Conservation (phyloP, 2,329 filamentous ascomycete species). For the Stagonosporopsis rhizophila region DNA sequence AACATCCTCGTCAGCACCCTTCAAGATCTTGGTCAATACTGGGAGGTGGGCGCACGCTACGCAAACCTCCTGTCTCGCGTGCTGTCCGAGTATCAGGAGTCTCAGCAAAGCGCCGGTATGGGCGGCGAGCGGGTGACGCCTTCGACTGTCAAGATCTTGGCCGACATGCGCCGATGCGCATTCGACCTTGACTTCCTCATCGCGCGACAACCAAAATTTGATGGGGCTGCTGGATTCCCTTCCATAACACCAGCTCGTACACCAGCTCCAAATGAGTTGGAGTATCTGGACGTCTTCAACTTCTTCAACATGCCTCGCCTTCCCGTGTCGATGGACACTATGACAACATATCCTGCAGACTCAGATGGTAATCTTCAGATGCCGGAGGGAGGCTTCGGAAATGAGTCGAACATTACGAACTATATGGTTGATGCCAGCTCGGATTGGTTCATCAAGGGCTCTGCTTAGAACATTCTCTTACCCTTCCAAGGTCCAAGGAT, state of each 20-base stretch:
- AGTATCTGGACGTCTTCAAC: conserved; percentile 91
- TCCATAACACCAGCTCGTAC: conserved; percentile 66
- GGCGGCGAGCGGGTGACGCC: conserved; percentile 78
- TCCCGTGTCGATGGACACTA: conserved; percentile 51
- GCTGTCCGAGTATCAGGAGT: conserved; percentile 83
- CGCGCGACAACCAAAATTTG: conserved; percentile 71
- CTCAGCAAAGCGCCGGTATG: conserved; percentile 65
- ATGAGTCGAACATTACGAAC: conserved; percentile 79
- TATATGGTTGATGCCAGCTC: conserved; percentile 77
- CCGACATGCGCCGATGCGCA: conserved; percentile 89
- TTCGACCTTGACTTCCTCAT: conserved; percentile 92
- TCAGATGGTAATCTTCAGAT: conserved; percentile 37
- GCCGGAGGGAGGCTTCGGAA: conserved; percentile 47
- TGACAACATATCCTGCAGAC: conserved; percentile 37
- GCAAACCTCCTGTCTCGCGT: conserved; percentile 80
- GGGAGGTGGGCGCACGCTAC: conserved; percentile 86
- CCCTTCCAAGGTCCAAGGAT: background rate
- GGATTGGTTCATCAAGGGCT: conserved; percentile 68
- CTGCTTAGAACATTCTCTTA: conserved; percentile 13
- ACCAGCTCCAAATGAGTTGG: conserved; percentile 80
- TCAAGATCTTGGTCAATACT: conserved; percentile 79
- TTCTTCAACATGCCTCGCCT: conserved; percentile 92
- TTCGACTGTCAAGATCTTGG: conserved; percentile 82
- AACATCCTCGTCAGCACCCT: conserved; percentile 83
- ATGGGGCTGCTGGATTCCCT: conserved; percentile 44